A percentile compares a stretch with the other conserved stretches of the same genome.
phyloP scores from a whole-genome alignment of 805 yeast species.

The Starmerella lactis-condensi region DNA sequence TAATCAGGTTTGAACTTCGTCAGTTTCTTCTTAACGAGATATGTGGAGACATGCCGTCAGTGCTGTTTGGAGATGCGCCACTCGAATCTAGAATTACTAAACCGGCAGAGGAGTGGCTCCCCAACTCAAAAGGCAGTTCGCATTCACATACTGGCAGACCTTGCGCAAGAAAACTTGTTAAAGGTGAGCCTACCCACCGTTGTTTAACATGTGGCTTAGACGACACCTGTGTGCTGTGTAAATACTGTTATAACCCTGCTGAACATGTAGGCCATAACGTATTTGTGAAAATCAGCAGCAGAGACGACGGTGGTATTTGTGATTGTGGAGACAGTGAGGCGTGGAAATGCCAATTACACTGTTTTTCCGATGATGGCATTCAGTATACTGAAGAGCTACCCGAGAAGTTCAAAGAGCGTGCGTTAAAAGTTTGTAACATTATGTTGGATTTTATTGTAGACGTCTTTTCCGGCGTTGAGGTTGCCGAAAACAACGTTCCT shows the following conservation, averaged over 20 bases:
- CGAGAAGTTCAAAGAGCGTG: constrained; percentile 36
- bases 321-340: constrained; percentile 86
- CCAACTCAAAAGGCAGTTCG: constrained; percentile 7
- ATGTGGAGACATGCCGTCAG: constrained; percentile 19
- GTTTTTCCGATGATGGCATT: constrained; percentile 27
- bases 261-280: constrained; percentile 59
- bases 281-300: constrained; percentile 39
- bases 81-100: constrained; percentile 4
- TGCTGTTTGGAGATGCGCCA: constrained; percentile 8
- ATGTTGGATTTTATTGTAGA: constrained; percentile 22
- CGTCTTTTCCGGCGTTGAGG: constrained; percentile 15
- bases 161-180: constrained; percentile 51
- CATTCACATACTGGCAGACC: constrained; percentile 43
- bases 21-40: constrained; percentile 29
- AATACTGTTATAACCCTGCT: constrained; percentile 50
- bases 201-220: constrained; percentile 61
- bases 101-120: constrained; percentile 16
- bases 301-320: constrained; percentile 57
- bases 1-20: constrained; percentile 21
- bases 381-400: constrained; percentile 26
- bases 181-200: constrained; percentile 68
- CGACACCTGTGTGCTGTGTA: constrained; percentile 71
- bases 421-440: constrained; percentile 15
- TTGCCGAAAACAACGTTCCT: constrained; percentile 14
- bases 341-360: constrained; percentile 39